Conservation (phyloP, 83 land plant genomes). For the Larix sibirica region DNA sequence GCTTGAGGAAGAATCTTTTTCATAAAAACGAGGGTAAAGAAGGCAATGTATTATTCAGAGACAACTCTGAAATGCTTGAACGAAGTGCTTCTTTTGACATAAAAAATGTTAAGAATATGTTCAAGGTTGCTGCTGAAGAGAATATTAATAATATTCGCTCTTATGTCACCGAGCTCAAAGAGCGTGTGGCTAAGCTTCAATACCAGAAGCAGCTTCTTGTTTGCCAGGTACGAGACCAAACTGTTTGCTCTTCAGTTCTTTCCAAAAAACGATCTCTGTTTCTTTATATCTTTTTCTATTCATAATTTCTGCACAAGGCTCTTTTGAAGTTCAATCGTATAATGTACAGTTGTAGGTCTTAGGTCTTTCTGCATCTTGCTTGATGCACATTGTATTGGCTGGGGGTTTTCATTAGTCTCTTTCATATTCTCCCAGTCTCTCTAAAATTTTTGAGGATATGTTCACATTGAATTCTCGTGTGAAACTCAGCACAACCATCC, state of each 20-base stretch:
- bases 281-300: neutral
- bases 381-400: neutral
- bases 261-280: neutral
- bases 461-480: neutral
- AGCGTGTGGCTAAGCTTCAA: constrained; percentile 71
- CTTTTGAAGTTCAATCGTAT: neutral
- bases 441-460: neutral
- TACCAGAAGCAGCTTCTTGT: constrained; percentile 66
- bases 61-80: constrained; percentile 26
- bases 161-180: constrained; percentile 81
- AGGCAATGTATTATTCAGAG: constrained; percentile 15
- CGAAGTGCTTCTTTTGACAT: constrained; percentile 41
- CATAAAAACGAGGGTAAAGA: constrained; percentile 12
- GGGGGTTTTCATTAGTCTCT: neutral
- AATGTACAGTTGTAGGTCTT: neutral
- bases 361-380: neutral
- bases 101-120: constrained; percentile 35
- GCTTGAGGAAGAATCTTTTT: constrained; percentile 17
- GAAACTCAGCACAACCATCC: neutral
- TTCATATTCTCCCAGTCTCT: neutral
- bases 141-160: constrained; percentile 67
- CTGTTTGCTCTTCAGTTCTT: neutral
- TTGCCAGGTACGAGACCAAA: constrained; percentile 54
- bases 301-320: neutral
- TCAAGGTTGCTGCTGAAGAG: constrained; percentile 59